phyloP scores from a whole-genome alignment of 768 basidiomycete species.

The Phaeolepiota aurea region DNA sequence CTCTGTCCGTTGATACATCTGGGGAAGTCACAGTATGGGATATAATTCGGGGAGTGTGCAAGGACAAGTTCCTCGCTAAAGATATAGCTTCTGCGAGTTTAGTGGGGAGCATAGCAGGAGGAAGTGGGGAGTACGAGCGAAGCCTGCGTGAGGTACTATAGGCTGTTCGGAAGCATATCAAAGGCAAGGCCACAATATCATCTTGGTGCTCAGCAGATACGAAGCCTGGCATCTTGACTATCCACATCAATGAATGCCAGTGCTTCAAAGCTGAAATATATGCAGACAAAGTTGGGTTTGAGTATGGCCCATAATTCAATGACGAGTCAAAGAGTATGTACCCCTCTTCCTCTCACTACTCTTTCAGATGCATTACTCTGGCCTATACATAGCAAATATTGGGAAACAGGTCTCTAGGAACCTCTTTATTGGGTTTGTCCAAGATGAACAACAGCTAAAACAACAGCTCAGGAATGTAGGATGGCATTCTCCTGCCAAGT shows the following conservation, averaged over 20 bases:
- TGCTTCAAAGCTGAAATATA: slow-evolving; percentile 96
- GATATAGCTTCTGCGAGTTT: slow-evolving; percentile 56
- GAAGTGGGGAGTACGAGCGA: slow-evolving; percentile 29
- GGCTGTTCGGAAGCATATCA: slow-evolving; percentile 81
- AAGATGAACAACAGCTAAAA: slow-evolving; percentile 46
- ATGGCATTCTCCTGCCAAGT: slow-evolving; percentile 10
- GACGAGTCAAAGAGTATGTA: slow-evolving; percentile 79
- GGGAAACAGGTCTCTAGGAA: slow-evolving; percentile 90
- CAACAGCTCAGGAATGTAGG: background rate
- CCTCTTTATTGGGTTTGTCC: slow-evolving; percentile 72
- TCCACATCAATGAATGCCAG: slow-evolving; percentile 72
- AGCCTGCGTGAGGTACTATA: slow-evolving; percentile 83
- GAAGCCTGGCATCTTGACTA: slow-evolving; percentile 84
- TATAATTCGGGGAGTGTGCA: slow-evolving; percentile 68
- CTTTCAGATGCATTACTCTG: slow-evolving; percentile 5
- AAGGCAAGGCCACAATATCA: slow-evolving; percentile 83
- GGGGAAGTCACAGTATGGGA: slow-evolving; percentile 93
- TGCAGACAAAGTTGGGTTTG: slow-evolving; percentile 81
- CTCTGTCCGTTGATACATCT: slow-evolving; percentile 81
- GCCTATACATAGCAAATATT: slow-evolving; percentile 63
- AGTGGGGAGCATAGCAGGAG: slow-evolving; percentile 34
- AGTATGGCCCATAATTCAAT: slow-evolving; percentile 46
- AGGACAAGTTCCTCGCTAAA: slow-evolving; percentile 58
- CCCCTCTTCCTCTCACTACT: slow-evolving; percentile 3
- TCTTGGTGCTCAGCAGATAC: slow-evolving; percentile 89